Conservation (phyloP, 164 flowering plant species). For the Dillenia turbinata region DNA sequence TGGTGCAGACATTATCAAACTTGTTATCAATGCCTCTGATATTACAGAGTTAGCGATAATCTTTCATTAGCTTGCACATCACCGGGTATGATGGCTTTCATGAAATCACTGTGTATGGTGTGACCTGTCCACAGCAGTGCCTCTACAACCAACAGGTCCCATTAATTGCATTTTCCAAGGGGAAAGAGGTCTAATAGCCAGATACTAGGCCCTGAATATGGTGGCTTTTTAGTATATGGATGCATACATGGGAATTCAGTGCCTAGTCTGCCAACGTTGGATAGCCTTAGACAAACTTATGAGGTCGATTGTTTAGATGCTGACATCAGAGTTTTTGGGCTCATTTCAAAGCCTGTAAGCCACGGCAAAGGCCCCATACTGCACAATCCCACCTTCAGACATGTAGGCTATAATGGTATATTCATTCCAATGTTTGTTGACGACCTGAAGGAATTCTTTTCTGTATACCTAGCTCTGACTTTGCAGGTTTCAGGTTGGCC, state of each 20-base stretch:
- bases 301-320: slow-evolving; percentile 24
- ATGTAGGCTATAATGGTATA: slow-evolving; percentile 39
- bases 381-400: slow-evolving; percentile 43
- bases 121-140: too few relatives aligned
- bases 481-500: slow-evolving; percentile 47
- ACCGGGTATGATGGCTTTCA: slow-evolving; percentile 28
- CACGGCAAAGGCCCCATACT: slow-evolving; percentile 55
- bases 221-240: slow-evolving; percentile 43
- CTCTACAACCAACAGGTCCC: slow-evolving; percentile 35
- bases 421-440: slow-evolving; percentile 50
- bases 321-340: slow-evolving; percentile 45
- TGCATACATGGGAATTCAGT: slow-evolving; percentile 25
- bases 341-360: slow-evolving; percentile 52
- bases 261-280: slow-evolving; percentile 46
- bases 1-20: slow-evolving; percentile 52
- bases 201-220: slow-evolving; percentile 44
- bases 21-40: slow-evolving; percentile 28
- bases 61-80: slow-evolving; percentile 42
- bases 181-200: slow-evolving; percentile 53
- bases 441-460: slow-evolving; percentile 37
- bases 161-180: slow-evolving; percentile 41
- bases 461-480: slow-evolving; percentile 32
- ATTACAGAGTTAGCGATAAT: slow-evolving; percentile 43
- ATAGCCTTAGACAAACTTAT: slow-evolving; percentile 34
- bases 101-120: background rate